Evolutionary conservation across 176 grass and related monocot genomes (phyloP), one percentile per base, ranked within the genome.

Genomic region (Carex parvula): DNA sequence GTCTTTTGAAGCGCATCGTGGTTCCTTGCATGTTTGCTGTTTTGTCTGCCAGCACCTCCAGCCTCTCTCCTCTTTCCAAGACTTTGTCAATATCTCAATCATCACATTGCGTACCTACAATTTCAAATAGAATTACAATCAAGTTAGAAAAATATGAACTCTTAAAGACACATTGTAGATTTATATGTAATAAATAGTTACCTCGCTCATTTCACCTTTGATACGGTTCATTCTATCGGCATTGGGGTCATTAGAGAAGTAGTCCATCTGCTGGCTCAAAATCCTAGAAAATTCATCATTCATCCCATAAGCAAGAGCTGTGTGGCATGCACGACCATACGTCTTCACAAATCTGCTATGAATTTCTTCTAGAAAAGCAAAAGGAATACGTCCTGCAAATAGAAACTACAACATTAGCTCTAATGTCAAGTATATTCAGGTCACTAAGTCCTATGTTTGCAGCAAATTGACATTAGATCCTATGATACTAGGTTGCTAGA

Each of bases 31-130:
- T 95, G 79, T 89, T 79, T 82, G 88, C 67, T 54, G 96, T 99
- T 91, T 95, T 99, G 81, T 99, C 96, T 32, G 94, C 96, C 52
- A 99, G 79, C 81, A 99, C 59, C 21, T 95, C 96, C 78, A 99
- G 81, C 80, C 96, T 90, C 33, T 99, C 93, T 22, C 96, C 96
- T 89, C 93, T 99, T 88, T 95, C 96, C 57, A 99, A 90, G 58
- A 99, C 96, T 89, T 95, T 94, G 84, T 99, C 96, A 18, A 99
- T 99, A 81, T 99, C 68, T 99, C 93, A 55, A 99, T 95, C 96
- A 99, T 99, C 85, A 99, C 96, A 88, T 64, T 94, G 22, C 93
- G 89, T n/a, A 99, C 96, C 96, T 99, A 87, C 48, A 72, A 84
- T 54, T 53, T 17, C 21, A 61, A 50, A 81, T 60, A 18, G 53